phyloP scores from a whole-genome alignment of 2,329 filamentous ascomycete species.

The Fusarium sp. region DNA sequence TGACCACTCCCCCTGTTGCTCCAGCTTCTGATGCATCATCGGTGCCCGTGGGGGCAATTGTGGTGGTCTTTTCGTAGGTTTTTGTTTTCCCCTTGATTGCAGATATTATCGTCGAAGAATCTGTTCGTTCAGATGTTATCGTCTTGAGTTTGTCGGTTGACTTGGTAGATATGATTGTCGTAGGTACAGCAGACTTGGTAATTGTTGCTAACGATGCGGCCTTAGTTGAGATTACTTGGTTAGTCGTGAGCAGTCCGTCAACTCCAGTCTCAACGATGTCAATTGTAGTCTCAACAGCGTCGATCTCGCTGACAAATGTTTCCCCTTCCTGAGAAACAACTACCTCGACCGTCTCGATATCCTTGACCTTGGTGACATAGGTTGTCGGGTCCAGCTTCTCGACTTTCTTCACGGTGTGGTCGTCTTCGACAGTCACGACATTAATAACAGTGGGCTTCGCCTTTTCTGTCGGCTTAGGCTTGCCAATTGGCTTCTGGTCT shows the following conservation, averaged over 20 bases:
- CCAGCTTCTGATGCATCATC: conserved; percentile 2
- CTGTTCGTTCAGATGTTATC: conserved; percentile 27
- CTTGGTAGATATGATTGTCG: conserved; percentile 28
- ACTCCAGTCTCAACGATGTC: conserved; percentile 16
- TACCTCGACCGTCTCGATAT: conserved; percentile 25
- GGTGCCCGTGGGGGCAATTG: conserved; percentile 19
- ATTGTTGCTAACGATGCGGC: conserved; percentile 24
- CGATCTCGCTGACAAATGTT: conserved; percentile 26
- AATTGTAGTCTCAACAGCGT: conserved; percentile 19
- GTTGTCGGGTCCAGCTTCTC: conserved; percentile 36
- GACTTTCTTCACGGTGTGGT: conserved; percentile 36
- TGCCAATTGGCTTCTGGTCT: conserved; percentile 12
- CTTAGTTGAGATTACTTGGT: conserved; percentile 21
- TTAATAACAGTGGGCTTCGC: conserved; percentile 35
- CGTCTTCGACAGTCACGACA: conserved; percentile 32
- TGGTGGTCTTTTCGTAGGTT: conserved; percentile 29
- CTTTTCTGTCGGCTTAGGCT: conserved; percentile 15
- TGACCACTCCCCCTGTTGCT: conserved; percentile 12
- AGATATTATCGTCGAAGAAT: conserved; percentile 33
- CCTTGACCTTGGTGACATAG: conserved; percentile 28
- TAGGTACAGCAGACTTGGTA: conserved; percentile 16
- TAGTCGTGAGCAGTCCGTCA: conserved; percentile 24
- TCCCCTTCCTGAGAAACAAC: conserved; percentile 20
- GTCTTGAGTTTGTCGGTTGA: conserved; percentile 21
- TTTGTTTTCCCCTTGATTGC: conserved; percentile 31